Base-by-base conservation (phyloP, 2,329 filamentous ascomycete species). In the Paradendryphiella salina region DNA sequence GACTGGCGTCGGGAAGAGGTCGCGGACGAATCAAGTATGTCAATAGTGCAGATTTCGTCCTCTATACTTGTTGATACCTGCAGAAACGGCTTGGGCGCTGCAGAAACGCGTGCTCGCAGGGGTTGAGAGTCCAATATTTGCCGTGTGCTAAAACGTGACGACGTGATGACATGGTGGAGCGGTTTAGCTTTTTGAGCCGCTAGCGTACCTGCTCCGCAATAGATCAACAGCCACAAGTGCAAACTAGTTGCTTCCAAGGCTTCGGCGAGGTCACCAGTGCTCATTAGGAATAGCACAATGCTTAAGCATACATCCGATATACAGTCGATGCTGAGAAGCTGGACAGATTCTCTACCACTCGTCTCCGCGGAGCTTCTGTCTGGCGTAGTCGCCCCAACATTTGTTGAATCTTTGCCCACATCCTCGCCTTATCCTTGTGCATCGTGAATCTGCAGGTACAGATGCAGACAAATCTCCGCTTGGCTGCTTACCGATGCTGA, bases 101-200 rank as follows among this genome's bases (percentile, higher is more conserved):
- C 53, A 54, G 50, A 37, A 60, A 63, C 46, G 60, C 60, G 57
- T 63, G 50, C 55, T 46, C 20, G 29, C 51, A 50, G 50, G 57
- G 46, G 34, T 44, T 28, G 15, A 15, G 39, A 42, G 35, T 51
- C 14, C 29, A 29, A 34, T 29, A 59, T 56, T 48, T 57, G 56
- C 61, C 60, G 59, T 17, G 34, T 46, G 31, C 49, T 36, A 26
- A 29, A 44, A 55, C 41, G 66, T 71, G 68, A 72, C 69, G 68
- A 65, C 56, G 58, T 45, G 52, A 66, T 71, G 68, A 72, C 66
- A 67, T 63, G 54, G 42, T 60, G 43, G 50, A 63, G 46, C 41
- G 11, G 32, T 54, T 26, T 18, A 44, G 21, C 41, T 59, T 57
- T 57, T 60, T 56, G 45, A 64, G 63, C 57, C 63, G 56, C 59